A percentile compares a stretch with the other conserved stretches of the same genome.
These are phyloP conservation scores for Lathyrus oleraceus DNA, from an alignment of 306 rosid species.

Conservation along the genomic window DNA sequence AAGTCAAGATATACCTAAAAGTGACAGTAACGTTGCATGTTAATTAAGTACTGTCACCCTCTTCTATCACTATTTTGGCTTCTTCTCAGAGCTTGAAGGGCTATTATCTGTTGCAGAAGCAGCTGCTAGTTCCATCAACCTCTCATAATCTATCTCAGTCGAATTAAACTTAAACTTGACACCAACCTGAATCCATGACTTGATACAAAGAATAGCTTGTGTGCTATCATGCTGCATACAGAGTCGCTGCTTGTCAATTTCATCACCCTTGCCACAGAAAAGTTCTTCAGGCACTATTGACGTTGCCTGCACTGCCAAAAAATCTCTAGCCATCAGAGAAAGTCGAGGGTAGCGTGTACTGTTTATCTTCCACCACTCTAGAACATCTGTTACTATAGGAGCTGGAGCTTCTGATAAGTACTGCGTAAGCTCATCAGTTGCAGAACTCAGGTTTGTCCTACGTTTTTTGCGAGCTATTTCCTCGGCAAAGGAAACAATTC, in stretches of 20 bases:
- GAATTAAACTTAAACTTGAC: slow-evolving; percentile 69
- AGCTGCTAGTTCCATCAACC: slow-evolving; percentile 51
- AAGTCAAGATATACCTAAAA: slow-evolving; percentile 31
- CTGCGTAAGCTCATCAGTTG: slow-evolving; percentile 94
- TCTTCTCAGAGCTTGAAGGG: slow-evolving; percentile 48
- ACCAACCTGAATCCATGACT: slow-evolving; percentile 85
- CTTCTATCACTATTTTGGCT: slow-evolving; percentile 33
- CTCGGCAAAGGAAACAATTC: slow-evolving; percentile 88
- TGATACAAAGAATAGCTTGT: slow-evolving; percentile 75
- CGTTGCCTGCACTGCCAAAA: slow-evolving; percentile 86
- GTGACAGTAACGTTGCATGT: slow-evolving; percentile 9
- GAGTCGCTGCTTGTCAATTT: slow-evolving; percentile 66
- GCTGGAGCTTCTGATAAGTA: slow-evolving; percentile 89
- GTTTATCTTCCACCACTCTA: slow-evolving; percentile 97
- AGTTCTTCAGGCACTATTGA: slow-evolving; percentile 84
- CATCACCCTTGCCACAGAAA: slow-evolving; percentile 83
- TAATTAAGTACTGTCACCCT: slow-evolving; percentile 22
- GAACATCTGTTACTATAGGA: slow-evolving; percentile 81
- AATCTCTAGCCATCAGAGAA: slow-evolving; percentile 92
- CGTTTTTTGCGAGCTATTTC: slow-evolving; percentile 96
- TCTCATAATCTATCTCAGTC: slow-evolving; percentile 51
- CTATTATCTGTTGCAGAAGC: slow-evolving; percentile 38
- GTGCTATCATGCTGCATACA: slow-evolving; percentile 77
- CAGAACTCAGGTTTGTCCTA: slow-evolving; percentile 64
- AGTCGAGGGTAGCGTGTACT: slow-evolving; percentile 82